phyloP scores from a whole-genome alignment of 148 eudicot species.

The Camellia japonica region DNA sequence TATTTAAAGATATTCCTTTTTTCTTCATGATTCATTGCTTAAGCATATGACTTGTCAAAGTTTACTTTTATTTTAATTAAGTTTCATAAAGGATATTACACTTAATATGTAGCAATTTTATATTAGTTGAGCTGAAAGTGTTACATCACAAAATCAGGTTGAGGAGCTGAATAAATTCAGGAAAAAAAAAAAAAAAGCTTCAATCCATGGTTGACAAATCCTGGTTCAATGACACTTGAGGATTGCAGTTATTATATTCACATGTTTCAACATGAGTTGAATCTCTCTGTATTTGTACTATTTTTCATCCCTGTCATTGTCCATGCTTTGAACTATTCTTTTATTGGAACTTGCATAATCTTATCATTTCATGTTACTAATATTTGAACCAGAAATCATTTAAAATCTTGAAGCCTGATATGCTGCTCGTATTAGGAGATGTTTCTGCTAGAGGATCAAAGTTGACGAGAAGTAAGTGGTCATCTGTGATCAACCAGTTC shows the following conservation, averaged over 20 bases:
- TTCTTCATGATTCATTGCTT: too few species aligned
- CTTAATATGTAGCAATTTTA: too few species aligned
- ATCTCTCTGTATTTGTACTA: background rate
- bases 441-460: constrained; percentile 33
- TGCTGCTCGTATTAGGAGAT: constrained; percentile 43
- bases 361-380: constrained; percentile 11
- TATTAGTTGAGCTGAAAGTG: too few species aligned
- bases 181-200: background rate
- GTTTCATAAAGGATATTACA: too few species aligned
- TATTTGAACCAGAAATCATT: constrained; percentile 40
- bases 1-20: too few species aligned
- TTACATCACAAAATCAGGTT: background rate
- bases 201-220: background rate
- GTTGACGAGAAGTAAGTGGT: constrained; percentile 28
- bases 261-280: background rate
- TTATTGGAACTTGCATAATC: background rate
- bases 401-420: constrained; percentile 40
- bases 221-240: background rate
- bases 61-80: too few species aligned
- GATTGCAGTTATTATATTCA: background rate
- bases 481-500: constrained; percentile 33
- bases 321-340: background rate
- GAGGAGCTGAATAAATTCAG: background rate
- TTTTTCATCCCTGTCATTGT: background rate
- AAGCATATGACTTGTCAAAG: too few species aligned